Percentiles rank a stretch among this genome's conserved stretches.
Conservation (phyloP, 805 yeast species). For the Barnettozyma pratensis region DNA sequence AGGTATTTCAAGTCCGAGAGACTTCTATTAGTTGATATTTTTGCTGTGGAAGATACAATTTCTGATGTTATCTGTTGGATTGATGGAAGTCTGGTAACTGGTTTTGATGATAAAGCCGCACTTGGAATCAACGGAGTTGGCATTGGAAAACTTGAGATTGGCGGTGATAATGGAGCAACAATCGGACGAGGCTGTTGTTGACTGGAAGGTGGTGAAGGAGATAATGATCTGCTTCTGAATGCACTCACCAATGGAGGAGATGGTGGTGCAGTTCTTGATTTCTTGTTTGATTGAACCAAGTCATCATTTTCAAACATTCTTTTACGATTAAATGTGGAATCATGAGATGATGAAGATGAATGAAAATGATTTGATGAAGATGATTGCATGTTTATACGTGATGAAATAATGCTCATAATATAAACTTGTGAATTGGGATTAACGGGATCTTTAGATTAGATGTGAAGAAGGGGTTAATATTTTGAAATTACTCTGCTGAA, state of each 20-base stretch:
- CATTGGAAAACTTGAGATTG: conserved; percentile 4
- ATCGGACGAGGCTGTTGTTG: not conserved
- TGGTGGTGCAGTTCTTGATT: conserved; percentile 44
- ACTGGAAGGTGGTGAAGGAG: conserved; percentile 16
- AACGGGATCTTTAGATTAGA: too few relatives aligned
- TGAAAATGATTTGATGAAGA: conserved; percentile 4
- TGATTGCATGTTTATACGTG: conserved; percentile 5
- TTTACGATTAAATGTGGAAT: conserved; percentile 15
- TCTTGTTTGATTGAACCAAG: conserved; percentile 21
- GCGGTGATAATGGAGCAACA: conserved; percentile 4
- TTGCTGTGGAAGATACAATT: not conserved
- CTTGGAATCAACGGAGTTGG: conserved; percentile 10
- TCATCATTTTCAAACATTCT: conserved; percentile 20
- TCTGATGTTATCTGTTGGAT: conserved; percentile 9
- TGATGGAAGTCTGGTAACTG: conserved; percentile 15
- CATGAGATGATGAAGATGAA: conserved; percentile 7
- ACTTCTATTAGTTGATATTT: not conserved
- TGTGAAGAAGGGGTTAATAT: too few relatives aligned
- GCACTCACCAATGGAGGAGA: conserved; percentile 29
- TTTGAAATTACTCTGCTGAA: too few relatives aligned
- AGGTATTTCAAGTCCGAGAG: conserved; percentile 15
- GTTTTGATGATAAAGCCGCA: conserved; percentile 15
- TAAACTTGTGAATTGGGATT: not conserved
- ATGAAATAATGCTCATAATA: conserved; percentile 8
- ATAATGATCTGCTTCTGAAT: conserved; percentile 20